Evolutionary conservation across 1,284 basidiomycete species (phyloP), one percentile per base, ranked within the genome.

Genomic region (Phellopilus nigrolimitatus): DNA sequence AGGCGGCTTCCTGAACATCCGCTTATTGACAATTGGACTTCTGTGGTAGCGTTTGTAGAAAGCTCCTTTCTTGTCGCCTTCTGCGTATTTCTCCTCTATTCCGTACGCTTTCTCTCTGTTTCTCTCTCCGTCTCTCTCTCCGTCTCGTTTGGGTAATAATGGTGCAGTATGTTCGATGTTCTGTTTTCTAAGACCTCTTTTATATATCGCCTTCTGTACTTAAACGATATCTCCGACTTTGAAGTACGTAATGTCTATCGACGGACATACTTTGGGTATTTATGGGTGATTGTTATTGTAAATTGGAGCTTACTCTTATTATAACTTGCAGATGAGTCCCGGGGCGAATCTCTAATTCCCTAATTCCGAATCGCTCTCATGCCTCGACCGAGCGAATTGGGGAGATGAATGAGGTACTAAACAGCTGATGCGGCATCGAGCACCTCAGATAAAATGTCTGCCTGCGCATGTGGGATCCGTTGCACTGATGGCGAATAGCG

Each of bases 31-130:
- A 27, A n/a, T 21, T 24, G 13, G 15, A 42, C 21, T 24, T 25
- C 21, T 42, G 7, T 25, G 36, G 33, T 21, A 36, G n/a, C 28
- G 33, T 33, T 28, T 40, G 19, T 37, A 37, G 10, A n/a, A 9
- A n/a, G 10, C 31, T 30, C 27, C 8, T 22, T 24, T 17, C 27
- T 21, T 39, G 17, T 22, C 33, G 22, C 31, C 10, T n/a, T 6
- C 34, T 48, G n/a, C n/a, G n/a, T n/a, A n/a, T n/a, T 10, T 47
- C 34, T 48, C 19, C 39, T 48, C 39, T 41, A 15, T 17, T 47
- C 15, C n/a, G 7, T 31, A n/a, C n/a, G n/a, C n/a, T 37, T n/a
- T 38, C 12, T 17, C 13, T 28, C 22, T 17, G 8, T 21, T 22
- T 21, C 7, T 22, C 17, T 45, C 37, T 36, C 30, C 12, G 9